Evolutionary conservation across 2,329 filamentous ascomycete species (phyloP), one percentile per base, ranked within the genome.

Genomic region (Leptosphaerulina australis): DNA sequence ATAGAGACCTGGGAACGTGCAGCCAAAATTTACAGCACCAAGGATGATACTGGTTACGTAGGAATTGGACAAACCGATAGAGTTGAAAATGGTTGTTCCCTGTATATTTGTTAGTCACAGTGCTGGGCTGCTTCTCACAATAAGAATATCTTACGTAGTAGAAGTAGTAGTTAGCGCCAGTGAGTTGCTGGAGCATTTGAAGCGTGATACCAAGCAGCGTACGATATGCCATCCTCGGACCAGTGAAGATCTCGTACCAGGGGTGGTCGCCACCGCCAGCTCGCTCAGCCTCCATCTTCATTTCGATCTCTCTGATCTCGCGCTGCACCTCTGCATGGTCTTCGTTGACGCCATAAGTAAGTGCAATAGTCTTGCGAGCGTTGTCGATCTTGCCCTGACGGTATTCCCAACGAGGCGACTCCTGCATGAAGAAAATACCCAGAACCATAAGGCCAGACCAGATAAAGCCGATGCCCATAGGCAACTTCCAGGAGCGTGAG

Each of bases 151-250:
- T 21, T 31, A 41, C 40, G 50, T 29, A 33, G 38, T 28, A 39
- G 26, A 47, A 87, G 76, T 84, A 86, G 71, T 84, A 87, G 72
- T 87, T 87, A 50, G 82, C 83, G 24, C 86, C 86, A 0, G 85
- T 88, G 2, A 89, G 75, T 64, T 89, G 86, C 69, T 88, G 85
- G 4, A 85, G 81, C 31, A 83, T 81, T 69, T 88, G 84, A 2
- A 89, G 78, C 3, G 76, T 66, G 26, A 88, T 80, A 29, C 86
- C 86, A 0, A 88, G 77, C 0, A 83, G 36, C 0, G 83, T 86
- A 20, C 86, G 80, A 68, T 88, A 84, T 5, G 82, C 59, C 79
- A 88, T 91, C 56, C 84, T 85, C 59, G 85, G 86, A 56, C 80
- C 77, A 49, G 81, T 80, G 57, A 91, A 78, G 60, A 84, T 82